These are phyloP conservation scores for Exophiala xenobiotica DNA, from an alignment of 2,329 filamentous ascomycete genomes.

Conservation along the genomic window DNA sequence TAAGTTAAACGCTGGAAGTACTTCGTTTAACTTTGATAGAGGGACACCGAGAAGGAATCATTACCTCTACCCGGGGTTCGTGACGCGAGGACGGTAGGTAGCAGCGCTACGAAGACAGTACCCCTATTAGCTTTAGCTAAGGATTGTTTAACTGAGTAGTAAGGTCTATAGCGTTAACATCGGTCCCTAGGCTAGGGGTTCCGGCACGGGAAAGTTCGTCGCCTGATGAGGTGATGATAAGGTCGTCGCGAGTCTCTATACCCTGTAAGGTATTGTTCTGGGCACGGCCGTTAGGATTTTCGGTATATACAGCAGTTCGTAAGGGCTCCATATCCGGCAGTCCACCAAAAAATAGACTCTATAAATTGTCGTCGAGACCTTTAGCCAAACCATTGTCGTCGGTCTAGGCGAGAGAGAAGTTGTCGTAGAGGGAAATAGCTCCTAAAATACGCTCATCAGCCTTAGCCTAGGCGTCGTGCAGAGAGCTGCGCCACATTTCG, in stretches of 20 bases:
- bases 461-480: background rate
- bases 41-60: too few relatives aligned
- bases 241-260: background rate
- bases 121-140: background rate
- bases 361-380: slow-evolving; percentile 1
- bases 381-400: background rate
- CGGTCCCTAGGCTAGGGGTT: background rate
- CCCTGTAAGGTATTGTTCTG: background rate
- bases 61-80: too few relatives aligned
- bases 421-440: background rate
- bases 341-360: background rate
- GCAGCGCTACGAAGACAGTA: background rate
- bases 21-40: too few relatives aligned
- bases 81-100: background rate
- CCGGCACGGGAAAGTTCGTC: background rate
- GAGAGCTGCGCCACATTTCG: background rate
- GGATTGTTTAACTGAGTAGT: background rate
- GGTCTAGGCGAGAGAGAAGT: background rate
- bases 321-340: background rate
- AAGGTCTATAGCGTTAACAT: background rate
- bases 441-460: background rate
- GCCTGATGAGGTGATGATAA: background rate
- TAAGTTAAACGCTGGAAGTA: too few relatives aligned
- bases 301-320: background rate
- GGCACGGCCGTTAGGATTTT: background rate